Conservation (phyloP, 768 basidiomycete genomes). For the Lentinula aciculospora region DNA sequence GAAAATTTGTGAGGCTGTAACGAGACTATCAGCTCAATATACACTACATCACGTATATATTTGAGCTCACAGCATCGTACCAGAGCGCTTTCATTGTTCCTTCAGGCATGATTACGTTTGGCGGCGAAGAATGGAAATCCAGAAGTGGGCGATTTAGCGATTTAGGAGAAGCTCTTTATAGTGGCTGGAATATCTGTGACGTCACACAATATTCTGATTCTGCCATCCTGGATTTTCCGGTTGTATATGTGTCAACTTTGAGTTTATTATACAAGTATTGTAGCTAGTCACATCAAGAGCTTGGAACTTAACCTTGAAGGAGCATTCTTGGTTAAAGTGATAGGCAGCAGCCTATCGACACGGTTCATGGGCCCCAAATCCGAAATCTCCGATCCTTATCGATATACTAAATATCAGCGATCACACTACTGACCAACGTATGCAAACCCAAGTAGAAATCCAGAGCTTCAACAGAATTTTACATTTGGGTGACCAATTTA, state of each 20-base stretch:
- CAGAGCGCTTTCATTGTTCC: slow-evolving; percentile 73
- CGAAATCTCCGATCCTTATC: too few species aligned
- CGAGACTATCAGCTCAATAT: slow-evolving; percentile 9
- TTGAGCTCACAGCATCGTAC: slow-evolving; percentile 51
- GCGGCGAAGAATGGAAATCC: background rate
- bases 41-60: background rate
- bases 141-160: background rate
- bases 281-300: too few species aligned
- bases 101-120: slow-evolving; percentile 42
- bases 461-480: too few species aligned
- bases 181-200: background rate
- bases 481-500: too few species aligned
- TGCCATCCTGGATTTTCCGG: background rate
- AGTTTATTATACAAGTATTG: too few species aligned
- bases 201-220: background rate
- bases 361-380: too few species aligned
- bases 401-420: background rate
- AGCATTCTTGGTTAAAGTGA: too few species aligned
- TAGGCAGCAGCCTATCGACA: too few species aligned
- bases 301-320: too few species aligned
- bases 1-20: slow-evolving; percentile 59
- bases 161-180: background rate
- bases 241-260: too few species aligned
- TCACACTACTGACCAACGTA: too few species aligned
- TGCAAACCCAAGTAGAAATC: too few species aligned